A percentile compares a stretch with the other conserved stretches of the same genome.
These are phyloP conservation scores for Venustampulla echinocandica DNA, from an alignment of 495 filamentous ascomycete species.

Conservation along the genomic window DNA sequence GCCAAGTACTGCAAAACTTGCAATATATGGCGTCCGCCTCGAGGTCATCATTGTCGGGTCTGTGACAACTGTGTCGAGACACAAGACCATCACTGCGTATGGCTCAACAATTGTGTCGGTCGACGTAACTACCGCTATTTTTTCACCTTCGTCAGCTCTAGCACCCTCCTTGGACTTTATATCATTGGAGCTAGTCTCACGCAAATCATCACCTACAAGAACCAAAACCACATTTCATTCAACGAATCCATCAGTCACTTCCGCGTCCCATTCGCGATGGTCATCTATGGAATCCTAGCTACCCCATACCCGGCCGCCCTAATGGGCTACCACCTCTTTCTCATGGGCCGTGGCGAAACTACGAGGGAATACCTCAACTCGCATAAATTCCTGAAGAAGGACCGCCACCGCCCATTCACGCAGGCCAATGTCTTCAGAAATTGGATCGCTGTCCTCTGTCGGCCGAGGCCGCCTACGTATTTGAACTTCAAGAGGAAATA, in stretches of 20 bases:
- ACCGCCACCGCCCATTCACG: slow-evolving; percentile 84
- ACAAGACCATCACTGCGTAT: slow-evolving; percentile 96
- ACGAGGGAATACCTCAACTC: slow-evolving; percentile 93
- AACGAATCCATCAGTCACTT: slow-evolving; percentile 52
- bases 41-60: slow-evolving; percentile 90
- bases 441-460: slow-evolving; percentile 69
- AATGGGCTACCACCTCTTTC: slow-evolving; percentile 79
- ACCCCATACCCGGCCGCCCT: slow-evolving; percentile 77
- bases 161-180: slow-evolving; percentile 66
- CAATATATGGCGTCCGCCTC: slow-evolving; percentile 90
- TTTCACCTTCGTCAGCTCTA: slow-evolving; percentile 74
- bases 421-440: slow-evolving; percentile 71
- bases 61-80: slow-evolving; percentile 98
- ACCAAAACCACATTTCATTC: slow-evolving; percentile 53
- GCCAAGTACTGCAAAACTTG: slow-evolving; percentile 97
- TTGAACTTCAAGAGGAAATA: slow-evolving; percentile 76
- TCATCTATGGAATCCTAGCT: slow-evolving; percentile 69
- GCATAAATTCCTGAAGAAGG: slow-evolving; percentile 85
- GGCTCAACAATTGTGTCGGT: slow-evolving; percentile 97
- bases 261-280: slow-evolving; percentile 80
- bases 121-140: slow-evolving; percentile 98
- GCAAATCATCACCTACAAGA: slow-evolving; percentile 67
- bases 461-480: slow-evolving; percentile 83
- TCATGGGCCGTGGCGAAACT: slow-evolving; percentile 85
- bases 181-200: slow-evolving; percentile 66